Evolutionary conservation across 108 stramenopile genomes (phyloP).

Genomic region (Nitzschia putrida): DNA sequence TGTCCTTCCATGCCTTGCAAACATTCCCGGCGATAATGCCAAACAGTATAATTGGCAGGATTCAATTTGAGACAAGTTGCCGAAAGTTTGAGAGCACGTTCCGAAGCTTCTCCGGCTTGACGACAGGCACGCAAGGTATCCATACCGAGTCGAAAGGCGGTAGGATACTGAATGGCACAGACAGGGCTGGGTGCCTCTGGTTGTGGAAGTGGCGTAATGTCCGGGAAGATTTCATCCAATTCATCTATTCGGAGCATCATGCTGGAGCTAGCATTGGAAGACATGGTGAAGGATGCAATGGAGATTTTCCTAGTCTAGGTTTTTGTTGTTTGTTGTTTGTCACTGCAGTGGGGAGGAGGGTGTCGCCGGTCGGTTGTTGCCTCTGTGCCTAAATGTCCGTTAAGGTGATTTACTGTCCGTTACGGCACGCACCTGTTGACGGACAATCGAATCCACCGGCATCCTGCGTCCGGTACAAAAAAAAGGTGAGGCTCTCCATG

Average conservation of each 20-base stretch:
- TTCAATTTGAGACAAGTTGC: slow-evolving; percentile 82
- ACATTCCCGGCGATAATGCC: slow-evolving; percentile 90
- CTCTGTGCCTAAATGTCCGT: too few species aligned
- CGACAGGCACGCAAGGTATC: slow-evolving; percentile 87
- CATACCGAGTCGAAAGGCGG: slow-evolving; percentile 76
- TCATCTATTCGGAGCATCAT: slow-evolving; percentile 34
- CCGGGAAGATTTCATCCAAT: slow-evolving; percentile 45
- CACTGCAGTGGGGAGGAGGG: too few species aligned
- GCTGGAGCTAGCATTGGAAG: not conserved
- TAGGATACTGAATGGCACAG: slow-evolving; percentile 86
- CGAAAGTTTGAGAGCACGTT: slow-evolving; percentile 84
- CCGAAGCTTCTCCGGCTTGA: slow-evolving; percentile 58
- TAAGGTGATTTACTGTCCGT: too few species aligned
- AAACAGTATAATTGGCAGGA: slow-evolving; percentile 97
- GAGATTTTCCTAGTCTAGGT: too few species aligned
- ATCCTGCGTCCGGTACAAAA: too few species aligned
- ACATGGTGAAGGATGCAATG: too few species aligned
- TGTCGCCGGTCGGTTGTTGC: too few species aligned
- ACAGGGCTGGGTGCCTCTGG: slow-evolving; percentile 89
- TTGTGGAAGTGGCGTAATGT: slow-evolving; percentile 88
- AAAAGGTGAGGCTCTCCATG: too few species aligned
- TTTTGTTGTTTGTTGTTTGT: too few species aligned
- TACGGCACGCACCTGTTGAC: too few species aligned
- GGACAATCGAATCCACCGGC: too few species aligned
- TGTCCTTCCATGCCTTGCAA: slow-evolving; percentile 31